These are phyloP conservation scores for Moesziomyces sp. DNA, from an alignment of 1,284 basidiomycete genomes.

Conservation along the genomic window DNA sequence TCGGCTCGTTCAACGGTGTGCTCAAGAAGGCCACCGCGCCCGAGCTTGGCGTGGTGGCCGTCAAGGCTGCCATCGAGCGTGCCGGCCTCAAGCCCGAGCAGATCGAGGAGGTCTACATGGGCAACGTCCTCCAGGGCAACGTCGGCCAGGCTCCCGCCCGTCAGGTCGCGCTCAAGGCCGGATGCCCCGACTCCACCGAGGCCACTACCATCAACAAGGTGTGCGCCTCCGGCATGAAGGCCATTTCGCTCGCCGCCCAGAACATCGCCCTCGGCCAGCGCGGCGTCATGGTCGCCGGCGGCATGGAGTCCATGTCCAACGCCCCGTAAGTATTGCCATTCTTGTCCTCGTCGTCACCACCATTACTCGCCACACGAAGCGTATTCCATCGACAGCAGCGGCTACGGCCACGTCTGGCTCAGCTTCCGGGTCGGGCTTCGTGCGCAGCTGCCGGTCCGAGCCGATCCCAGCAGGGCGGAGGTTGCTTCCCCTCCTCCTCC, in stretches of 20 bases:
- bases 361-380: neutral
- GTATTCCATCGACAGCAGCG: neutral
- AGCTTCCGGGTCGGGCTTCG: neutral
- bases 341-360: conserved; percentile 3
- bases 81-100: conserved; percentile 81
- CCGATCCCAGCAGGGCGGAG: neutral
- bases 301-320: conserved; percentile 71
- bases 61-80: conserved; percentile 83
- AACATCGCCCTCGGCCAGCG: conserved; percentile 69
- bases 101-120: conserved; percentile 95
- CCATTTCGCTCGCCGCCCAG: conserved; percentile 69
- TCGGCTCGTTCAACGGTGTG: conserved; percentile 89
- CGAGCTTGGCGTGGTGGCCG: conserved; percentile 86
- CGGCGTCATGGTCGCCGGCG: conserved; percentile 69
- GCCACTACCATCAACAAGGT: conserved; percentile 94
- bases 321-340: conserved; percentile 63
- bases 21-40: conserved; percentile 89
- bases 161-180: conserved; percentile 81
- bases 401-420: neutral
- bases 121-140: conserved; percentile 74
- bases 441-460: neutral
- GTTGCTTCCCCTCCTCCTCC: conserved; percentile 3
- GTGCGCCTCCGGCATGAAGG: conserved; percentile 70
- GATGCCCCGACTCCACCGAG: conserved; percentile 84
- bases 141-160: conserved; percentile 70